Conservation (phyloP, 148 eudicot genomes). For the Pharnaceum exiguum region DNA sequence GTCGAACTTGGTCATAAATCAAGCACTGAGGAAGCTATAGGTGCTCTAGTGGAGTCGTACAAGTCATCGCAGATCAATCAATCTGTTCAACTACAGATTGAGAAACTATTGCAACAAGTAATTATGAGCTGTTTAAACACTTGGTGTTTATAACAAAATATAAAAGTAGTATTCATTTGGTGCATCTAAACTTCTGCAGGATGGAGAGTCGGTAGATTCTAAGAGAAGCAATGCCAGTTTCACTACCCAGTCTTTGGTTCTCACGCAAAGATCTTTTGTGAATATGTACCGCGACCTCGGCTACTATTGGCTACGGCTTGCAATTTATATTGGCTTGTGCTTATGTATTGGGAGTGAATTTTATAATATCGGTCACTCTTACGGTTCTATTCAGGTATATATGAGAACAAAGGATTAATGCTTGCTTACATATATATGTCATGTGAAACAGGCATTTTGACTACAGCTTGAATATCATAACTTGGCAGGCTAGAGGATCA, state of each 20-base stretch:
- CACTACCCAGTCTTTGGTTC: conserved; percentile 36
- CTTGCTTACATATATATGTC: too few species aligned
- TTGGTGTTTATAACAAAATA: background rate
- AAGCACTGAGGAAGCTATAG: conserved; percentile 29
- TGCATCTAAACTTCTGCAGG: conserved; percentile 9
- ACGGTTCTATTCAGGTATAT: conserved; percentile 49
- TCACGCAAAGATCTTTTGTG: conserved; percentile 47
- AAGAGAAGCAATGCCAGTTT: conserved; percentile 30
- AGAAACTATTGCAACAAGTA: conserved; percentile 31
- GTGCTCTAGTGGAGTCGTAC: conserved; percentile 36
- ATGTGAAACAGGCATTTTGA: too few species aligned
- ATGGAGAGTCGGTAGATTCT: conserved; percentile 22
- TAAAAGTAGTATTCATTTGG: background rate
- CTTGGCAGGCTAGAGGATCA: conserved; percentile 44
- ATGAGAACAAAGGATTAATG: too few species aligned
- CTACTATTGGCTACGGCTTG: conserved; percentile 59
- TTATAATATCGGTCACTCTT: conserved; percentile 35
- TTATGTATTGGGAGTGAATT: conserved; percentile 48
- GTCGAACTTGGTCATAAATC: conserved; percentile 17
- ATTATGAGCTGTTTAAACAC: background rate
- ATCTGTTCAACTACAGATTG: conserved; percentile 27
- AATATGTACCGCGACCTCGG: conserved; percentile 62
- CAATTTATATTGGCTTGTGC: conserved; percentile 40
- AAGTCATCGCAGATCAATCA: conserved; percentile 27
- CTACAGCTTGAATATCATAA: too few species aligned